Evolutionary conservation across 352 stramenopile genomes (phyloP).

Genomic region (Phytophthora europaea): DNA sequence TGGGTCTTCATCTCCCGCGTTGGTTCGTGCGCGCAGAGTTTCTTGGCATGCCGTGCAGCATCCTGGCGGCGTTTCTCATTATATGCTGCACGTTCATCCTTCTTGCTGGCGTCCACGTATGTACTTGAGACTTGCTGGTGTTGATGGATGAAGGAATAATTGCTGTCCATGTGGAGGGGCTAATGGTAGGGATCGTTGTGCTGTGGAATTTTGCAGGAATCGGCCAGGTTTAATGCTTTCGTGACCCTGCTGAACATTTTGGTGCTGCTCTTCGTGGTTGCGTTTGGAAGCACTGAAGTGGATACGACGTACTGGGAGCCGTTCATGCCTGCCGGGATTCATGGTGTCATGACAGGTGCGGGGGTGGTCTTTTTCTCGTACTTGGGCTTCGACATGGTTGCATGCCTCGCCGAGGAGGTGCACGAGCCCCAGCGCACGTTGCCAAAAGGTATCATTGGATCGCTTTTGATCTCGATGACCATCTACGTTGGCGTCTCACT

Average conservation of each 20-base stretch:
- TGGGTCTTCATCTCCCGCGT: conserved; percentile 68
- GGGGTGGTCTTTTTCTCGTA: conserved; percentile 95
- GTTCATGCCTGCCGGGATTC: conserved; percentile 88
- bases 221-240: conserved; percentile 92
- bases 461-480: conserved; percentile 90
- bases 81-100: conserved; percentile 87
- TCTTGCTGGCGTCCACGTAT: conserved; percentile 82
- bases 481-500: conserved; percentile 93
- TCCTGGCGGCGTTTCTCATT: conserved; percentile 86
- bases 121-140: conserved; percentile 18
- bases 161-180: not conserved
- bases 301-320: conserved; percentile 82
- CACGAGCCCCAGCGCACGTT: conserved; percentile 91
- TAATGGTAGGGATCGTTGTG: conserved; percentile 8
- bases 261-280: conserved; percentile 93
- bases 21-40: conserved; percentile 71
- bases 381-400: conserved; percentile 95
- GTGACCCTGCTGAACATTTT: conserved; percentile 92
- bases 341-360: conserved; percentile 90
- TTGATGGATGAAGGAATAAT: not conserved
- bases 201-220: conserved; percentile 72
- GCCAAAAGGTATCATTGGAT: conserved; percentile 93
- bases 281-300: conserved; percentile 81
- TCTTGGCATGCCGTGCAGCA: conserved; percentile 74
- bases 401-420: conserved; percentile 93